Evolutionary conservation across 139 green algal genomes (phyloP).

Genomic region (Klebsormidium nitens): DNA sequence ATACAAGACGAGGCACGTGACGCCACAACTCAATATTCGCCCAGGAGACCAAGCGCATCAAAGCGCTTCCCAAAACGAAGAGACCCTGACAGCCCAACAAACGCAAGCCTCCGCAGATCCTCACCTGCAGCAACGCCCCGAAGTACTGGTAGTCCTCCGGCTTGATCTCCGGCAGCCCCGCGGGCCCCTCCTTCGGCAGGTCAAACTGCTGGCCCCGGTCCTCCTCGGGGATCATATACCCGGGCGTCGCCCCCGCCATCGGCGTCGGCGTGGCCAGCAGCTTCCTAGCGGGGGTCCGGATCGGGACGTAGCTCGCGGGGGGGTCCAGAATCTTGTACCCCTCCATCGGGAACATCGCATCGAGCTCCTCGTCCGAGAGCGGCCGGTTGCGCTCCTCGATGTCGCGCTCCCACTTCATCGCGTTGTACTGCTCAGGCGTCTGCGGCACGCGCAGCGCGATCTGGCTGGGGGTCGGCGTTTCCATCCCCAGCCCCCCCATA

Average conservation of each 20-base stretch:
- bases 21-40: too few species aligned
- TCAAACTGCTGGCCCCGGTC: conserved; percentile 68
- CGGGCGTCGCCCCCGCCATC: conserved; percentile 60
- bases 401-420: conserved; percentile 69
- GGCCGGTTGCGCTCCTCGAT: conserved; percentile 88
- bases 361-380: conserved; percentile 90
- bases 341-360: conserved; percentile 85
- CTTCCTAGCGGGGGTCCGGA: conserved; percentile 88
- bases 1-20: too few species aligned
- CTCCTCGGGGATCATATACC: conserved; percentile 84
- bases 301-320: conserved; percentile 81
- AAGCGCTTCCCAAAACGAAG: too few species aligned
- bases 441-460: conserved; percentile 48
- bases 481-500: conserved; percentile 57
- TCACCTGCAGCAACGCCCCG: conserved; percentile 62
- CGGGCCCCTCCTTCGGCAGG: conserved; percentile 52
- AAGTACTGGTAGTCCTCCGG: conserved; percentile 97
- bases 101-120: too few species aligned
- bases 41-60: too few species aligned
- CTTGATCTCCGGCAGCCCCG: conserved; percentile 93
- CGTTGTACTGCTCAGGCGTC: conserved; percentile 74
- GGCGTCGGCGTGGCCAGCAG: conserved; percentile 87
- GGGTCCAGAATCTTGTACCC: conserved; percentile 82
- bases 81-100: too few species aligned
- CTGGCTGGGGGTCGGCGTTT: conserved; percentile 52